A percentile compares a stretch with the other conserved stretches of the same genome.
These are phyloP conservation scores for Verticillium klebahnii DNA, from an alignment of 2,329 filamentous ascomycete species.

Conservation along the genomic window DNA sequence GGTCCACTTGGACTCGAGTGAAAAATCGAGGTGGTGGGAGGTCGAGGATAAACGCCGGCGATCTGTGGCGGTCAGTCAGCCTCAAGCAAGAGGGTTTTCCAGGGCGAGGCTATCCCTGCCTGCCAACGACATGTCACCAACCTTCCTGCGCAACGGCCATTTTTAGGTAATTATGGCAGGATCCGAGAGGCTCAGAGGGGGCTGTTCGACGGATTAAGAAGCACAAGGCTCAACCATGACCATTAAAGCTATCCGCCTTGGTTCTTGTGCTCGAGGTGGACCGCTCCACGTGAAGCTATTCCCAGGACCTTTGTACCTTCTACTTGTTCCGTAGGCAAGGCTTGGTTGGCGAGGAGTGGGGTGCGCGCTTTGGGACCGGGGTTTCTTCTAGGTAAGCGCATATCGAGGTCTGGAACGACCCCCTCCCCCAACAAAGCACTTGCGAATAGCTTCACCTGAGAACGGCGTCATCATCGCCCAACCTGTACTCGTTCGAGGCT, in stretches of 20 bases:
- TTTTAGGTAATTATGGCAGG: background rate
- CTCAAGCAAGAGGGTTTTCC: slow-evolving; percentile 6
- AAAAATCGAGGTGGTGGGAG: background rate
- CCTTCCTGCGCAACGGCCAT: background rate
- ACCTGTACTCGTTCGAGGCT: background rate
- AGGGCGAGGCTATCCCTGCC: slow-evolving; percentile 15
- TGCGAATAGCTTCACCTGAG: background rate
- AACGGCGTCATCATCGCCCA: background rate
- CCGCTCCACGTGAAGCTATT: background rate
- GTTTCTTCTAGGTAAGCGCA: background rate
- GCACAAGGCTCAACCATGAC: background rate
- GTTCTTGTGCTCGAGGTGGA: background rate
- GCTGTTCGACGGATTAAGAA: background rate
- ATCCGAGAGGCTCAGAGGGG: background rate
- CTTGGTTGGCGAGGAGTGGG: background rate
- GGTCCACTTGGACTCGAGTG: background rate
- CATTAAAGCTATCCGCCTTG: background rate
- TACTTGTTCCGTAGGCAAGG: background rate
- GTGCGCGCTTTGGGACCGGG: background rate
- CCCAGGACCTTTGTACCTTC: background rate
- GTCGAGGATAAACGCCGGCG: slow-evolving; percentile 5
- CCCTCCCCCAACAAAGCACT: background rate
- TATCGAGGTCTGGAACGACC: background rate
- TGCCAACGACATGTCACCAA: slow-evolving; percentile 5
- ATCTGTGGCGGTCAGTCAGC: slow-evolving; percentile 16